Base-by-base conservation (phyloP, 306 rosid genomes). In the Glycine latifolia region DNA sequence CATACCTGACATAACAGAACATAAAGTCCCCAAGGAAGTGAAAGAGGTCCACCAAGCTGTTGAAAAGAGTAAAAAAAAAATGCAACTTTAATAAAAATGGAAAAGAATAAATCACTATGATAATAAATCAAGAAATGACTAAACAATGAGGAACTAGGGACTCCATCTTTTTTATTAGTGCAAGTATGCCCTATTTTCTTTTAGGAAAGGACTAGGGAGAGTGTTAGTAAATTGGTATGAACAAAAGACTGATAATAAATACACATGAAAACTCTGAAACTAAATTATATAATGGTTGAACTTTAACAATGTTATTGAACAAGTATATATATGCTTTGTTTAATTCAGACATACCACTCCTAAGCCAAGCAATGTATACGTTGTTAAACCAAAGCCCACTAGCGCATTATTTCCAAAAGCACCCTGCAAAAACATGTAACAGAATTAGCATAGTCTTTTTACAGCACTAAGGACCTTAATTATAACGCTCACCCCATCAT, bases 21-120 rank as follows among this genome's bases (percentile, higher is more conserved):
- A 76, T 89, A 95, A 16, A 91, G 90, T 61, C 99, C 99, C 99
- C 99, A 95, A 58, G 97, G 92, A 86, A 95, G 97, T 13, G 99
- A 93, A 75, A 95, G 87, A 62, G 99, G 99, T 82, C 98, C 98
- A 43, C 99, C 99, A 16, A 95, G 87, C 99, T 95, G 90, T 77
- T 61, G 58, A 76, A 55, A 69, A 26, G 37, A 50, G 37, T 43
- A 20, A 20, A 10, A 73, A 58, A 69, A 77, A 39, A 77, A 47
- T 46, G 61, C 7, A 55, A 61, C 46, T 67, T 49, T 39, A 10
- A 78, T 14, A 14, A 61, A 69, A 39, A 56, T 10, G 2, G 0
- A 37, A 73, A 66, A 82, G 10, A 48, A 11, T 33, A 54, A 43
- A 17, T 65, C 50, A 8, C 44, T 7, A 20, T n/a, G n/a, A 55